Percentiles rank a stretch among this genome's conserved stretches.
These are phyloP conservation scores for Artomyces pyxidatus DNA, from an alignment of 768 basidiomycete species.

Conservation along the genomic window DNA sequence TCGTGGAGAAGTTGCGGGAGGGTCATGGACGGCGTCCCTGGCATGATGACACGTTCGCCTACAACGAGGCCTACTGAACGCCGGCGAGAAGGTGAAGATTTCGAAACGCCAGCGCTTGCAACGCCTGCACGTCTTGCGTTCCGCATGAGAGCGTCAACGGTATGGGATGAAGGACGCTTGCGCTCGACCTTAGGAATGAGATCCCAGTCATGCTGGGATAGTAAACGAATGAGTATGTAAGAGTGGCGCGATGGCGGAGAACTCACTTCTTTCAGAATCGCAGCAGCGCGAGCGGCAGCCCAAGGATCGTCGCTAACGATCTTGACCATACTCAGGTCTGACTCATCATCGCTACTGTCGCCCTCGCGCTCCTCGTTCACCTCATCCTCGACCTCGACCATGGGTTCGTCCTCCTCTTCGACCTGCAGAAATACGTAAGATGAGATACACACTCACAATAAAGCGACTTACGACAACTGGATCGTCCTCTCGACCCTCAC, in stretches of 20 bases:
- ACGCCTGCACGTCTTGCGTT: constrained; percentile 13
- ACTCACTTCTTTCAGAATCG: constrained; percentile 82
- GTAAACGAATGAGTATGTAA: background rate
- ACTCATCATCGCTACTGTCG: constrained; percentile 28
- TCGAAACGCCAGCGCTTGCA: constrained; percentile 12
- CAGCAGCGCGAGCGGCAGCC: constrained; percentile 88
- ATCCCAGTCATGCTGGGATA: constrained; percentile 74
- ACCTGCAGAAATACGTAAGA: too few relatives aligned
- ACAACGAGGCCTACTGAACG: constrained; percentile 32
- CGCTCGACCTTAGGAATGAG: constrained; percentile 51
- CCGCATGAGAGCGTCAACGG: constrained; percentile 26
- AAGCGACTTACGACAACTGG: too few relatives aligned
- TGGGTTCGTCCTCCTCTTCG: constrained; percentile 11
- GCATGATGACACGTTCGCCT: constrained; percentile 43
- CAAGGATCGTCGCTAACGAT: constrained; percentile 79
- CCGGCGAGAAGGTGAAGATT: constrained; percentile 5
- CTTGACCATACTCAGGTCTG: constrained; percentile 61
- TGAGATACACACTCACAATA: too few relatives aligned
- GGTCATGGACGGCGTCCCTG: constrained; percentile 45
- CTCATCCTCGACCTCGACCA: constrained; percentile 9
- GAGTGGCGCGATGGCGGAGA: background rate
- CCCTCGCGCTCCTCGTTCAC: constrained; percentile 22
- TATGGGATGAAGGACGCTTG: constrained; percentile 24
- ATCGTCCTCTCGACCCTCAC: constrained; percentile 17
- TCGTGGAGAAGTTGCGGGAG: constrained; percentile 49